These are phyloP conservation scores for Diplosphaera chodatii DNA, from an alignment of 139 green algal genomes.

Conservation along the genomic window DNA sequence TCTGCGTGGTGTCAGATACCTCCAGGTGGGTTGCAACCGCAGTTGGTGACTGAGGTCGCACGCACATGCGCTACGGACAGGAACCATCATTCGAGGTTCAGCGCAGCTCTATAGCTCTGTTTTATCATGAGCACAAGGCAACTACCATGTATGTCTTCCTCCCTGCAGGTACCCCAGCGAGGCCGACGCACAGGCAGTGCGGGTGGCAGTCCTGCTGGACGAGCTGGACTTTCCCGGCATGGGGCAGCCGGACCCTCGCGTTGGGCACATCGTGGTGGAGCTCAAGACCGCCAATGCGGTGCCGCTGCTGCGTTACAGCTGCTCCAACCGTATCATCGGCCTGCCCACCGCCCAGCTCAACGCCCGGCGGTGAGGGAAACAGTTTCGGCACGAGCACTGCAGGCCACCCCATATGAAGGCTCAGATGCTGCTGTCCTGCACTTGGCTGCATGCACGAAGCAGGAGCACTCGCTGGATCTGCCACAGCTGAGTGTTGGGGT, in stretches of 20 bases:
- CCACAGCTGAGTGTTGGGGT: too few species aligned
- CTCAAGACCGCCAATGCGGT: slow-evolving; percentile 29
- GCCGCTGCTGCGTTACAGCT: slow-evolving; percentile 35
- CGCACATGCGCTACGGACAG: too few species aligned
- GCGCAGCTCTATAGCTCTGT: too few species aligned
- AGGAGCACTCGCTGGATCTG: too few species aligned
- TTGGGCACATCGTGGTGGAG: slow-evolving; percentile 28
- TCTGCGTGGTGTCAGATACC: neutral
- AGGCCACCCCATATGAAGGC: too few species aligned
- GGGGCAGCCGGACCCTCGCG: neutral
- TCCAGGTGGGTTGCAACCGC: neutral
- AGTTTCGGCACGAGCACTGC: too few species aligned
- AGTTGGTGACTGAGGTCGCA: too few species aligned
- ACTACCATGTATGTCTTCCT: too few species aligned
- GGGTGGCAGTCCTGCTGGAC: slow-evolving; percentile 23
- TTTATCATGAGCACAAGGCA: too few species aligned
- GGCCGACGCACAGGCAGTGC: slow-evolving; percentile 17
- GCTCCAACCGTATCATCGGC: slow-evolving; percentile 24
- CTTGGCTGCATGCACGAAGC: too few species aligned
- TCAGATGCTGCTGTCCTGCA: too few species aligned
- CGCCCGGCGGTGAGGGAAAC: slow-evolving; percentile 14
- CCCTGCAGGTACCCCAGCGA: neutral
- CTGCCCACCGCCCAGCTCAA: slow-evolving; percentile 42
- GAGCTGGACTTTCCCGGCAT: slow-evolving; percentile 8
- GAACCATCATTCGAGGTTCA: too few species aligned